Percentiles rank a stretch among this genome's conserved stretches.
These are phyloP conservation scores for Inonotus obliquus DNA, from an alignment of 1,284 basidiomycete genomes.

Conservation along the genomic window DNA sequence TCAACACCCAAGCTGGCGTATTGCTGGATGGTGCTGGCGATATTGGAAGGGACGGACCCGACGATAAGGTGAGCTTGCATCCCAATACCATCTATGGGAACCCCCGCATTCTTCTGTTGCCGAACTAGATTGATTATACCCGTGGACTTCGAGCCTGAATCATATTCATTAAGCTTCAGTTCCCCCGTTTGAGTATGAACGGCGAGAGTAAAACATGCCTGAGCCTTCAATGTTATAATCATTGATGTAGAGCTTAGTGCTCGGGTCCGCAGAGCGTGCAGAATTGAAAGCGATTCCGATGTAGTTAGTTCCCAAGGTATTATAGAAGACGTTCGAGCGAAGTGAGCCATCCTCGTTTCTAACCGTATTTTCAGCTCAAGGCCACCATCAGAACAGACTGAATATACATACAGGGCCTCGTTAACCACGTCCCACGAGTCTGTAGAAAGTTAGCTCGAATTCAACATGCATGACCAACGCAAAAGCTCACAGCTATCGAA, in stretches of 20 bases:
- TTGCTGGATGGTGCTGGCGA: constrained; percentile 38
- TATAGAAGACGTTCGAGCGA: constrained; percentile 32
- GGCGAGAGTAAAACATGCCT: constrained; percentile 1
- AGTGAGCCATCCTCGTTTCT: constrained; percentile 34
- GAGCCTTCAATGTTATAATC: constrained; percentile 32
- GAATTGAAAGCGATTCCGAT: constrained; percentile 33
- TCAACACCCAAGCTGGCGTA: constrained; percentile 48
- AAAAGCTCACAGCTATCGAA: neutral
- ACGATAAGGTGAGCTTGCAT: constrained; percentile 48
- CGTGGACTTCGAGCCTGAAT: constrained; percentile 36
- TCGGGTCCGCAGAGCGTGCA: constrained; percentile 33
- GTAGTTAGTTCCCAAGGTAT: constrained; percentile 32
- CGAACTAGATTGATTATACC: constrained; percentile 42
- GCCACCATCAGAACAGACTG: neutral
- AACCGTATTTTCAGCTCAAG: neutral
- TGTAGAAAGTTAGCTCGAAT: neutral
- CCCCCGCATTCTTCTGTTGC: constrained; percentile 34
- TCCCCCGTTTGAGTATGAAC: neutral
- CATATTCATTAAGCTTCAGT: neutral
- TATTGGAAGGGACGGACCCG: constrained; percentile 36
- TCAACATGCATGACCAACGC: neutral
- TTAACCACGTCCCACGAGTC: constrained; percentile 20
- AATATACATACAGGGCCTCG: constrained; percentile 7
- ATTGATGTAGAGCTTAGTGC: constrained; percentile 32
- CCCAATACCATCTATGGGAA: constrained; percentile 47